Conservation (phyloP, 2,329 filamentous ascomycete genomes). For the Chrysoporthe cubensis region DNA sequence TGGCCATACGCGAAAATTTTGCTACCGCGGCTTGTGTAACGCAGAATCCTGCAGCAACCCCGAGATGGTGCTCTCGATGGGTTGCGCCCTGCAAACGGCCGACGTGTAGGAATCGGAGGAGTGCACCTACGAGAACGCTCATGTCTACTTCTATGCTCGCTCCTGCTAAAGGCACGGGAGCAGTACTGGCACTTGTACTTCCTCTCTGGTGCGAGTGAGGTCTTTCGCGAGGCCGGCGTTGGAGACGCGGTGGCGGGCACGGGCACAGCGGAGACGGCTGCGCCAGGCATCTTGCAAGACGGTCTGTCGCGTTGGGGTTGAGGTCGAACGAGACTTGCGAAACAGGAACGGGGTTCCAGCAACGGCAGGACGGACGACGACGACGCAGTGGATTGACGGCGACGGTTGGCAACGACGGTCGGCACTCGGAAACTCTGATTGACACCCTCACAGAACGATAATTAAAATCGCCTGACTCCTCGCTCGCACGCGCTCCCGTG, state of each 20-base stretch:
- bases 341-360: conserved; percentile 25
- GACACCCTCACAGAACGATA: conserved; percentile 54
- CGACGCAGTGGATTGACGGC: conserved; percentile 31
- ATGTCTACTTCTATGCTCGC: conserved; percentile 95
- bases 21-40: conserved; percentile 19
- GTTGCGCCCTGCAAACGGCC: conserved; percentile 6
- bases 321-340: conserved; percentile 30
- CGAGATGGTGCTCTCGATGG: neutral
- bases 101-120: conserved; percentile 21
- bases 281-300: conserved; percentile 67
- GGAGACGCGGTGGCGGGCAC: conserved; percentile 63
- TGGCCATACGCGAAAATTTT: neutral
- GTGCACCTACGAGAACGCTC: conserved; percentile 91
- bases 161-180: conserved; percentile 94
- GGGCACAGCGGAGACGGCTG: conserved; percentile 61
- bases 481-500: conserved; percentile 68
- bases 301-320: conserved; percentile 39
- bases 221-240: conserved; percentile 74
- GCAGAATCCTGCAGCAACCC: neutral
- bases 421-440: conserved; percentile 38
- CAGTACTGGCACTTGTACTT: conserved; percentile 99
- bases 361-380: conserved; percentile 31
- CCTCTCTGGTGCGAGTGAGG: conserved; percentile 81
- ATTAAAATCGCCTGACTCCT: conserved; percentile 61
- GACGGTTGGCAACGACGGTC: conserved; percentile 36